phyloP scores from a whole-genome alignment of 2,329 filamentous ascomycete genomes.

The Zymoseptoria crescenta region DNA sequence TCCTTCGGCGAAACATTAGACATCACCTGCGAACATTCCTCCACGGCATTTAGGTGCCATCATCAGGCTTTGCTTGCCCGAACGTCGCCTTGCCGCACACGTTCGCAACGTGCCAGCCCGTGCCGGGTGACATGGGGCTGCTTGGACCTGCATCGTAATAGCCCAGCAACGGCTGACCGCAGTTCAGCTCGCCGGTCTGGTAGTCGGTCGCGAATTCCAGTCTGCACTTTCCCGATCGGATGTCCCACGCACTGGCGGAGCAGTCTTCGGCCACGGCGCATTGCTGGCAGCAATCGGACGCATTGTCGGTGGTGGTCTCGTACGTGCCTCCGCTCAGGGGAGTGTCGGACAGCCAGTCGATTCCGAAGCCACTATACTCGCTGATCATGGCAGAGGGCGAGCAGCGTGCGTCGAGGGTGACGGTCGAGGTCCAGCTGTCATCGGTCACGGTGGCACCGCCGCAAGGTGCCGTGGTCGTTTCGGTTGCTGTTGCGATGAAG shows the following conservation, averaged over 20 bases:
- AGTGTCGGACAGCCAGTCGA: constrained; percentile 21
- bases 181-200: constrained; percentile 21
- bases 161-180: constrained; percentile 21
- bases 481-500: constrained; percentile 22
- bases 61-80: constrained; percentile 23
- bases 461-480: constrained; percentile 16
- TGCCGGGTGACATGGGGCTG: constrained; percentile 25
- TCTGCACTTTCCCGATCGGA: constrained; percentile 21
- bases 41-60: constrained; percentile 19
- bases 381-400: constrained; percentile 24
- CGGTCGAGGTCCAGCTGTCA: constrained; percentile 16
- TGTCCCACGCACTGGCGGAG: constrained; percentile 25
- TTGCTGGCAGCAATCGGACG: constrained; percentile 26
- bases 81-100: constrained; percentile 24
- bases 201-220: constrained; percentile 23
- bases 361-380: constrained; percentile 22
- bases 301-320: constrained; percentile 22
- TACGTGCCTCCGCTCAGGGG: constrained; percentile 21
- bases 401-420: constrained; percentile 25
- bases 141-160: constrained; percentile 25
- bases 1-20: background rate
- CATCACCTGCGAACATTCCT: background rate
- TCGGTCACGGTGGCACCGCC: constrained; percentile 18
- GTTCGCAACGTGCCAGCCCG: constrained; percentile 23
- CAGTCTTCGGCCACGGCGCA: constrained; percentile 25